Conservation (phyloP, 768 basidiomycete species). For the Lactarius hatsudake region DNA sequence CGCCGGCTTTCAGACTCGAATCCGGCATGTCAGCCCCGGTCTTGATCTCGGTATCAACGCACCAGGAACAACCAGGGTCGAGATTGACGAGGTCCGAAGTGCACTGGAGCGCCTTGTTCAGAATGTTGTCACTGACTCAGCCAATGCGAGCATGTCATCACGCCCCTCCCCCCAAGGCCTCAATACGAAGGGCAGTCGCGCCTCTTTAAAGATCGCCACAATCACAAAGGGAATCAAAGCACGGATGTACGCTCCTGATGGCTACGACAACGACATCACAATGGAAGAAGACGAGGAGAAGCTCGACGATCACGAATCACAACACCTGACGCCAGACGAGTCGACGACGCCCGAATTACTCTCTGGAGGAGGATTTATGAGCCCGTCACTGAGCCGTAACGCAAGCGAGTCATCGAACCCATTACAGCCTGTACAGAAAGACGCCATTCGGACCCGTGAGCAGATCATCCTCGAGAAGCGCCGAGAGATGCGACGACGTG, state of each 20-base stretch:
- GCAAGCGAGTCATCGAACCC: conserved; percentile 45
- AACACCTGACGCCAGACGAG: conserved; percentile 7
- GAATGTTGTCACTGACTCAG: conserved; percentile 32
- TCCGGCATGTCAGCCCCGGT: conserved; percentile 8
- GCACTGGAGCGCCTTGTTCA: conserved; percentile 43
- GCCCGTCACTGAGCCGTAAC: conserved; percentile 37
- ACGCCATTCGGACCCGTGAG: conserved; percentile 64
- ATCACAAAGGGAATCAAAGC: conserved; percentile 37
- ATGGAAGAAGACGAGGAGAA: conserved; percentile 29
- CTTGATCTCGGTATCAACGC: conserved; percentile 15
- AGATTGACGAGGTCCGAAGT: conserved; percentile 38
- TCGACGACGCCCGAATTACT: conserved; percentile 21
- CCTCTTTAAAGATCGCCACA: conserved; percentile 32
- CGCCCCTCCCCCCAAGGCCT: conserved; percentile 23
- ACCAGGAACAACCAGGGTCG: conserved; percentile 26
- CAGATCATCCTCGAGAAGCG: conserved; percentile 69
- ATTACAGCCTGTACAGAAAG: conserved; percentile 53
- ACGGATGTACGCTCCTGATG: conserved; percentile 34
- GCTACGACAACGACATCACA: conserved; percentile 37
- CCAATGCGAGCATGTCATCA: conserved; percentile 6
- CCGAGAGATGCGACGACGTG: conserved; percentile 55
- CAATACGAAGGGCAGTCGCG: conserved; percentile 23
- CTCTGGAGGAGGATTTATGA: conserved; percentile 25
- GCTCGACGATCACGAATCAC: conserved; percentile 29
- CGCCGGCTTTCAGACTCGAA: conserved; percentile 30